A percentile compares a stretch with the other conserved stretches of the same genome.
phyloP scores from a whole-genome alignment of 257 asterid species.

The Leonotis leonurus region DNA sequence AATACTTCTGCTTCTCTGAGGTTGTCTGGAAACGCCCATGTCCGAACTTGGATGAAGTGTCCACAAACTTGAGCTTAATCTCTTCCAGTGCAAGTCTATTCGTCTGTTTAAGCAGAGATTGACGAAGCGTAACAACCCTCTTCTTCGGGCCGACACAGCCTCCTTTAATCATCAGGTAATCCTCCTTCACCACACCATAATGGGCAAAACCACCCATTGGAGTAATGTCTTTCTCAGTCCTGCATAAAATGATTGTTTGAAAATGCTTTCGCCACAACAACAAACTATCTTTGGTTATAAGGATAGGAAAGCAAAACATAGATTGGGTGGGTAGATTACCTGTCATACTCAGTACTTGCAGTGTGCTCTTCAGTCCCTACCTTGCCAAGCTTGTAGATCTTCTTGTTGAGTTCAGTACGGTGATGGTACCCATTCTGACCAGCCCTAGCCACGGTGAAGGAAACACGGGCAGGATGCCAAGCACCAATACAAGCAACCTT shows the following conservation, averaged over 20 bases:
- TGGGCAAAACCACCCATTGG: conserved; percentile 56
- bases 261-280: background rate
- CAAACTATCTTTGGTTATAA: too few species aligned
- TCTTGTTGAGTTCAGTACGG: conserved; percentile 59
- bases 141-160: conserved; percentile 52
- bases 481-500: conserved; percentile 67
- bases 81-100: conserved; percentile 46
- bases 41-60: conserved; percentile 50
- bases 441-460: conserved; percentile 53
- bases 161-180: conserved; percentile 45
- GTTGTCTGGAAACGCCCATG: conserved; percentile 56
- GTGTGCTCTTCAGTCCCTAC: conserved; percentile 39
- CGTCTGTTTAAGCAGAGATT: conserved; percentile 41
- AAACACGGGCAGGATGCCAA: conserved; percentile 63
- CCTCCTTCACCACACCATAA: conserved; percentile 51
- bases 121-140: conserved; percentile 44
- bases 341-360: conserved; percentile 48
- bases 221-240: conserved; percentile 49
- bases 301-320: too few species aligned
- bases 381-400: conserved; percentile 56
- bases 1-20: conserved; percentile 42
- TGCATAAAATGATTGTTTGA: background rate
- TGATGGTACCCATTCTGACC: conserved; percentile 68
- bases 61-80: conserved; percentile 47
- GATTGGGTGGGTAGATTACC: too few species aligned